Evolutionary conservation across 768 basidiomycete species (phyloP).

Genomic region (Sutorius australiensis): DNA sequence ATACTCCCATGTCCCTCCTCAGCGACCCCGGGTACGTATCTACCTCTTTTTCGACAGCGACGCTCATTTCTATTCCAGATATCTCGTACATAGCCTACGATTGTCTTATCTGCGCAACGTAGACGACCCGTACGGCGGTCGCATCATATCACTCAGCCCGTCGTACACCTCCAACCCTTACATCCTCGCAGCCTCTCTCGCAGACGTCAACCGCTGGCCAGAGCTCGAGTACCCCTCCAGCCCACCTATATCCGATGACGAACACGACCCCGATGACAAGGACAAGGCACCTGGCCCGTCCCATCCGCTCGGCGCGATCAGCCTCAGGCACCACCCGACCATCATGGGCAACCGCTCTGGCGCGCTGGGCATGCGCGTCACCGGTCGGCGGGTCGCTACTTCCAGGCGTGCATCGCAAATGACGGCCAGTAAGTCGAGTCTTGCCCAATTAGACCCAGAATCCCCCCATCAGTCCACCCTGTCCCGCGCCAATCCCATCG

Average conservation of each 20-base stretch:
- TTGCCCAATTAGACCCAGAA: constrained; percentile 4
- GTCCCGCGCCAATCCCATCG: constrained; percentile 12
- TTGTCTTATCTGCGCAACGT: constrained; percentile 85
- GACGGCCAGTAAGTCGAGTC: constrained; percentile 1
- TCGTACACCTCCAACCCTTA: constrained; percentile 80
- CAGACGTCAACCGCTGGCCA: constrained; percentile 80
- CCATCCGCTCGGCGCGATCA: background rate
- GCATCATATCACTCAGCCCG: constrained; percentile 77
- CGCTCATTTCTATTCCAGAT: constrained; percentile 34
- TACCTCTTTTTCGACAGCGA: too few relatives aligned
- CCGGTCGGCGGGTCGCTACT: constrained; percentile 55
- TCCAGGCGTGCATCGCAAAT: constrained; percentile 45
- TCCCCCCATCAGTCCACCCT: background rate
- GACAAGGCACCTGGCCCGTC: constrained; percentile 1
- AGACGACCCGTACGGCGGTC: constrained; percentile 79
- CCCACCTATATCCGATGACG: constrained; percentile 72
- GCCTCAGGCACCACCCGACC: constrained; percentile 73
- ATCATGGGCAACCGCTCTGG: constrained; percentile 77
- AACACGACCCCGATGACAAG: constrained; percentile 42
- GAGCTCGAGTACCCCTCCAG: constrained; percentile 71
- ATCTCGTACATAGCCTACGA: constrained; percentile 81
- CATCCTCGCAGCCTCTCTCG: constrained; percentile 72
- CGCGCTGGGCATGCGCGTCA: constrained; percentile 72
- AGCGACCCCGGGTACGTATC: constrained; percentile 55
- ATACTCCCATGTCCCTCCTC: constrained; percentile 51